A percentile compares a stretch with the other conserved stretches of the same genome.
These are phyloP conservation scores for Lachancea nothofagi DNA, from an alignment of 805 yeast genomes.

Conservation along the genomic window DNA sequence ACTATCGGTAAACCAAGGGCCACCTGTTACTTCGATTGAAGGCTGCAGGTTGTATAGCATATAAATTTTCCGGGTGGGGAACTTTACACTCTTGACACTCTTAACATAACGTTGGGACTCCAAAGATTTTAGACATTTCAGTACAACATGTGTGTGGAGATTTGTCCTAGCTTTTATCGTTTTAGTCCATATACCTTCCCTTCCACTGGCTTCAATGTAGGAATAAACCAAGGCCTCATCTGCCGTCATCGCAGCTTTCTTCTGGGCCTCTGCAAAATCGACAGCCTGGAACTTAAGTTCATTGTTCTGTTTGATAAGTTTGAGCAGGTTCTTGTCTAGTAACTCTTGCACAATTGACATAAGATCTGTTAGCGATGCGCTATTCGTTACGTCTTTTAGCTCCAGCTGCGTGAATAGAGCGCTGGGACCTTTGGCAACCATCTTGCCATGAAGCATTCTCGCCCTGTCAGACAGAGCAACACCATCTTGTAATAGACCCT, in stretches of 20 bases:
- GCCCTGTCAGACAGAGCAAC: conserved; percentile 41
- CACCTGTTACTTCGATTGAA: conserved; percentile 93
- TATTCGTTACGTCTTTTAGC: conserved; percentile 45
- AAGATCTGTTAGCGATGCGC: conserved; percentile 39
- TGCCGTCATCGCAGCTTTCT: conserved; percentile 67
- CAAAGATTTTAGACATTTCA: conserved; percentile 70
- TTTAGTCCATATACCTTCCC: conserved; percentile 96
- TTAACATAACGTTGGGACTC: conserved; percentile 82
- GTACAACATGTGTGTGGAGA: conserved; percentile 85
- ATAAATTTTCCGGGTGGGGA: conserved; percentile 91
- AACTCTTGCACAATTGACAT: conserved; percentile 48
- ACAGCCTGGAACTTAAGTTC: conserved; percentile 73
- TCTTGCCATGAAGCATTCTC: conserved; percentile 51
- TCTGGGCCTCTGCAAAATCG: conserved; percentile 64
- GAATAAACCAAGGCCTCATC: conserved; percentile 92
- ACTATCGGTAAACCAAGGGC: conserved; percentile 97
- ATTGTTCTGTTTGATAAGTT: conserved; percentile 61
- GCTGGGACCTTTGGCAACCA: conserved; percentile 48
- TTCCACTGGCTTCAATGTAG: conserved; percentile 83
- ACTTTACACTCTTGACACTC: conserved; percentile 82
- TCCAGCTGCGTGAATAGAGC: conserved; percentile 64
- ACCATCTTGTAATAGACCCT: not conserved
- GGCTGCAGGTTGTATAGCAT: conserved; percentile 94
- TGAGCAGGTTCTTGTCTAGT: conserved; percentile 54
- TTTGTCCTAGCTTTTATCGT: conserved; percentile 84